phyloP scores from a whole-genome alignment of 305 asterid genomes.

The Petunia hybrid region DNA sequence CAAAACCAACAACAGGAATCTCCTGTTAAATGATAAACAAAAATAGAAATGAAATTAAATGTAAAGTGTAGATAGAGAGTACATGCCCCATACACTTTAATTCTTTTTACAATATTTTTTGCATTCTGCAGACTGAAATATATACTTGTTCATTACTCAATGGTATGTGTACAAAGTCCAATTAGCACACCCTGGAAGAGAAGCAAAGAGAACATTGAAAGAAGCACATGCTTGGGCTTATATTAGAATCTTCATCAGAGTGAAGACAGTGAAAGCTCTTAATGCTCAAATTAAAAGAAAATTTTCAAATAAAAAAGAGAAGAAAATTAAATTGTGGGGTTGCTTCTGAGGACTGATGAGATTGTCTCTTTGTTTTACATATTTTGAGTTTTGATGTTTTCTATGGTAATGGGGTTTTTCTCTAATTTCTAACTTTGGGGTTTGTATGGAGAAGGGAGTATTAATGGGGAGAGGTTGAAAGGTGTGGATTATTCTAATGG shows the following conservation, averaged over 20 bases:
- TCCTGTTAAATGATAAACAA: constrained; percentile 62
- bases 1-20: constrained; percentile 76
- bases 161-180: not conserved
- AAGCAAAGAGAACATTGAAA: constrained; percentile 71
- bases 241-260: constrained; percentile 60
- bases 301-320: constrained; percentile 18
- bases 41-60: constrained; percentile 63
- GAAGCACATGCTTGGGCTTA: constrained; percentile 71
- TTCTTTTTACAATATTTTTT: not conserved
- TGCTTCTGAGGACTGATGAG: constrained; percentile 57
- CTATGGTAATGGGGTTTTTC: constrained; percentile 18
- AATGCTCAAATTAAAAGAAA: constrained; percentile 55
- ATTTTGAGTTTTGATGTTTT: constrained; percentile 34
- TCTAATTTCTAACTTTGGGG: constrained; percentile 23
- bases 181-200: constrained; percentile 46
- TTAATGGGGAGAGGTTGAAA: constrained; percentile 44
- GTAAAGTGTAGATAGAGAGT: constrained; percentile 49
- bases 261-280: constrained; percentile 52
- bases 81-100: constrained; percentile 53
- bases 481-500: constrained; percentile 54
- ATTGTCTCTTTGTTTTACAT: constrained; percentile 57
- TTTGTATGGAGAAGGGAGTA: constrained; percentile 39
- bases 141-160: constrained; percentile 46
- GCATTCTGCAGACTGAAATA: constrained; percentile 42
- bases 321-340: constrained; percentile 32